phyloP scores from a whole-genome alignment of 306 rosid genomes.

The Cicer bijugum region DNA sequence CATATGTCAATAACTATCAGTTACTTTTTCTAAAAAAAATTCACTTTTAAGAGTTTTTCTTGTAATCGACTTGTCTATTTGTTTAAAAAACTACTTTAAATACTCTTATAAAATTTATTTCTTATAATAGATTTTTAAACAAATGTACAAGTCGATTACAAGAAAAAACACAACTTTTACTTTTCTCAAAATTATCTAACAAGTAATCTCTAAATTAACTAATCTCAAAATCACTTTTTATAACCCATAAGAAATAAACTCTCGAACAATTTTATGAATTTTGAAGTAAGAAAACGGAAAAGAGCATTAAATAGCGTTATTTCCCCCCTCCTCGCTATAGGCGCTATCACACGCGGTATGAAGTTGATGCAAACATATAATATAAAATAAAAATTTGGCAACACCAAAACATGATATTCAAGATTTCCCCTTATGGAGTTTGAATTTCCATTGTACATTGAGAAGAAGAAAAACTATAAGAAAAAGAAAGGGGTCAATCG shows the following conservation, averaged over 20 bases:
- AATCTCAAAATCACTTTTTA: neutral
- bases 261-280: neutral
- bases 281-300: neutral
- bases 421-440: conserved; percentile 38
- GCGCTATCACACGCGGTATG: neutral
- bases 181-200: too few relatives aligned
- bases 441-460: conserved; percentile 43
- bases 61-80: too few relatives aligned
- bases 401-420: conserved; percentile 33
- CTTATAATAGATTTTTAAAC: too few relatives aligned
- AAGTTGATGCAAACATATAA: conserved; percentile 27
- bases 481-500: conserved; percentile 31
- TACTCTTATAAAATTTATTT: too few relatives aligned
- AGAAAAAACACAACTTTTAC: too few relatives aligned
- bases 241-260: too few relatives aligned
- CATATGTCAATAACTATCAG: neutral
- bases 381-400: conserved; percentile 20
- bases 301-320: neutral
- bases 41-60: too few relatives aligned
- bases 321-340: too few relatives aligned
- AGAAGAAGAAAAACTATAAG: neutral
- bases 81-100: too few relatives aligned
- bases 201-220: neutral
- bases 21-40: too few relatives aligned
- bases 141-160: too few relatives aligned